These are phyloP conservation scores for Trichomonascus vanleenenianus DNA, from an alignment of 805 yeast genomes.

Conservation along the genomic window DNA sequence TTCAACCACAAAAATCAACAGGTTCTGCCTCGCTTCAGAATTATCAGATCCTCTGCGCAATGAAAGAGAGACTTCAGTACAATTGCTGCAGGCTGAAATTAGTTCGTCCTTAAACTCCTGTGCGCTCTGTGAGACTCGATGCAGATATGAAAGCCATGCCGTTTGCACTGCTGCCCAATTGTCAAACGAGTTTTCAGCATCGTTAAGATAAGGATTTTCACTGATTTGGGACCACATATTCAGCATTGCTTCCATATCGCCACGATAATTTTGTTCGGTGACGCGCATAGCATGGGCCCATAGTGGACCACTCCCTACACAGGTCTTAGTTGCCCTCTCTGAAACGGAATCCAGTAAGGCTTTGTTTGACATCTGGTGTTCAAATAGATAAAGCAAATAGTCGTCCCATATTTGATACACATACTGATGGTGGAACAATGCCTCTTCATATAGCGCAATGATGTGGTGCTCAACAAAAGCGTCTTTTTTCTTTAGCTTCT, in stretches of 20 bases:
- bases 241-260: conserved; percentile 1
- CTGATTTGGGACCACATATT: neutral
- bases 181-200: conserved; percentile 1
- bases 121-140: neutral
- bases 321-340: conserved; percentile 18
- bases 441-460: conserved; percentile 23
- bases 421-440: conserved; percentile 11
- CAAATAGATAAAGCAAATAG: conserved; percentile 19
- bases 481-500: conserved; percentile 12
- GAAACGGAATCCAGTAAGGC: conserved; percentile 7
- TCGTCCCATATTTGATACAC: conserved; percentile 23
- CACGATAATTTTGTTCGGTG: neutral
- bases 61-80: neutral
- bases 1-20: conserved; percentile 28
- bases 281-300: conserved; percentile 20
- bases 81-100: neutral
- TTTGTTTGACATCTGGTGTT: no score
- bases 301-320: conserved; percentile 21
- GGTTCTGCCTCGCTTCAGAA: neutral
- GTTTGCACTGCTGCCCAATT: conserved; percentile 8
- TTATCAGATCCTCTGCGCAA: no score
- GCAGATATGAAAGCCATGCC: conserved; percentile 6
- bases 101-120: conserved; percentile 1
- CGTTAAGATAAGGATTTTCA: conserved; percentile 1
- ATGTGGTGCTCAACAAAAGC: conserved; percentile 4